These are phyloP conservation scores for Thozetella sp. DNA, from an alignment of 495 filamentous ascomycete genomes.

Conservation along the genomic window DNA sequence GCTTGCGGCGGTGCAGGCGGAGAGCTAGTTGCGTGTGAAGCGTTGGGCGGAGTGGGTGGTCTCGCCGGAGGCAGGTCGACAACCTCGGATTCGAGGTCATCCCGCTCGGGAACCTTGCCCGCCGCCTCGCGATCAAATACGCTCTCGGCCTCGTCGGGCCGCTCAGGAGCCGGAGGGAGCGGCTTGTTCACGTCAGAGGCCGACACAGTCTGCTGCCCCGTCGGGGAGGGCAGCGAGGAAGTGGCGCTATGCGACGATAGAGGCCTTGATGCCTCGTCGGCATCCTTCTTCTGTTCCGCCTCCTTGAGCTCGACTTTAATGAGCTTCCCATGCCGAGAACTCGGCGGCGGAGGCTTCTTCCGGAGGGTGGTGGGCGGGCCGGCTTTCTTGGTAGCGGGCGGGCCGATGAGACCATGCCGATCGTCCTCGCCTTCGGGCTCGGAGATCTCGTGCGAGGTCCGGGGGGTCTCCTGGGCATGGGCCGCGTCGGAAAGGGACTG, in stretches of 20 bases:
- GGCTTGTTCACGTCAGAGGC: slow-evolving; percentile 53
- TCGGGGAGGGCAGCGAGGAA: slow-evolving; percentile 6
- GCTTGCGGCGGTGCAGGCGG: slow-evolving; percentile 9
- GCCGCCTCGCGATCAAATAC: slow-evolving; percentile 45
- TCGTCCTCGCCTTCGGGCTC: slow-evolving; percentile 41
- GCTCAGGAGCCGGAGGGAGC: slow-evolving; percentile 39
- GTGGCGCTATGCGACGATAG: neutral
- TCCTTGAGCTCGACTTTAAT: slow-evolving; percentile 46
- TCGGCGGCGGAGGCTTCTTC: slow-evolving; percentile 57
- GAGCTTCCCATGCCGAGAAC: slow-evolving; percentile 68
- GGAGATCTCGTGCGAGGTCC: slow-evolving; percentile 45
- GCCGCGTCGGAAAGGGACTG: slow-evolving; percentile 43
- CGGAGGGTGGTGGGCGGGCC: slow-evolving; percentile 31
- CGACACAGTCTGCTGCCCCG: slow-evolving; percentile 10
- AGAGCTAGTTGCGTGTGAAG: slow-evolving; percentile 24
- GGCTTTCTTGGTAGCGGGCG: slow-evolving; percentile 37
- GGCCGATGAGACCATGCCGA: slow-evolving; percentile 20
- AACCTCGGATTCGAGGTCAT: slow-evolving; percentile 21
- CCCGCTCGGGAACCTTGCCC: slow-evolving; percentile 42
- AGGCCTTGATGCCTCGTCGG: slow-evolving; percentile 1
- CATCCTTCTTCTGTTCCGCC: neutral
- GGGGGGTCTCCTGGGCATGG: slow-evolving; percentile 40
- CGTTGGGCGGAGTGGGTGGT: slow-evolving; percentile 29
- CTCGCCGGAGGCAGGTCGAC: slow-evolving; percentile 24
- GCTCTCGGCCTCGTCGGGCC: slow-evolving; percentile 38